Base-by-base conservation (phyloP, 2,329 filamentous ascomycete genomes). In the Dendryphion nanum region DNA sequence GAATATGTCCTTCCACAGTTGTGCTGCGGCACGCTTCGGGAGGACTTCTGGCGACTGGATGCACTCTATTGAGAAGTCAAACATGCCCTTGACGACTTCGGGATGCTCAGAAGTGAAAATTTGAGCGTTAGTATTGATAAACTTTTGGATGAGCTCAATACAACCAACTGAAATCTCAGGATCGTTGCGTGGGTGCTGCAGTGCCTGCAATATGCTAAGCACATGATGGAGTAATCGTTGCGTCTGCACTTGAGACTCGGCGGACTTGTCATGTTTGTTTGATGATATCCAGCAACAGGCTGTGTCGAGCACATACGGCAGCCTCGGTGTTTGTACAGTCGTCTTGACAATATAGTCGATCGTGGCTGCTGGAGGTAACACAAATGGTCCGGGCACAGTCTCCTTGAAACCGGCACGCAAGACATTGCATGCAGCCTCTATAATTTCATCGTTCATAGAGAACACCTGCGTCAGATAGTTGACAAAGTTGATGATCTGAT, bases 331-430 rank as follows among this genome's bases (percentile, higher is more conserved):
- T n/a, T 76, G 68, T 24, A 77, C 66, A 2, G 67, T 71, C 16
- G 82, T 76, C 35, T 76, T 76, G 3, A 76, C 72, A 32, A 93
- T 73, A 57, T 86, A 85, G 29, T 80, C 73, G 8, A 82, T 78
- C n/a, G 86, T 79, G 46, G 81, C 73, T 1, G 75, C 68, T 0
- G 84, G 74, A 3, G 83, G 76, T 43, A 94, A 80, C 6, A 90
- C 86, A 51, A 93, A 91, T 1, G 86, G 85, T 0, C 87, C 87
- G 3, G 84, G 79, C 18, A 81, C 77, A 0, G 74, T 77, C 61
- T 94, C 88, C 1, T 82, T 82, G 54, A 90, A 90, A 0, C 88
- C 88, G 15, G 81, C 78, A 28, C 82, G 79, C 34, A 91, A 73
- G 33, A 90, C 78, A 40, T 74, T 75, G 64, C 87, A 93, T 21